Percentiles rank a stretch among this genome's conserved stretches.
Evolutionary conservation across 1,139 yeast species (phyloP).

Genomic region (Yamadazyma dushanensis): DNA sequence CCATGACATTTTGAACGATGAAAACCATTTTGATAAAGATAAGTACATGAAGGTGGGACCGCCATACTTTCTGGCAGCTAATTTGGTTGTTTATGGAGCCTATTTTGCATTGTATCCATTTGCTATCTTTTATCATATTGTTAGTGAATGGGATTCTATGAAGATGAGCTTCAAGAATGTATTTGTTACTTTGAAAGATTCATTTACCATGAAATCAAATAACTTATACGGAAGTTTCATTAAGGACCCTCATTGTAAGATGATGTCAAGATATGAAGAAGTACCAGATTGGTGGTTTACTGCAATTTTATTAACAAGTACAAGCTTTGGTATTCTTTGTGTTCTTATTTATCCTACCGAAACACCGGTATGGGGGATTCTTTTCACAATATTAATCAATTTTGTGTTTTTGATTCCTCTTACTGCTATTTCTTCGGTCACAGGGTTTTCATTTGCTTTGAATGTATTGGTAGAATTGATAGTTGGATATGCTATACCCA

Average conservation of each 20-base stretch:
- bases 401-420: slow-evolving; percentile 55
- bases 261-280: slow-evolving; percentile 56
- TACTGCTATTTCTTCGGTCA: slow-evolving; percentile 49
- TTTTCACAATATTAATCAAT: slow-evolving; percentile 55
- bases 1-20: slow-evolving; percentile 31
- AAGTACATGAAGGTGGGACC: slow-evolving; percentile 39
- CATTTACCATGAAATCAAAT: slow-evolving; percentile 35
- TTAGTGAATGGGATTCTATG: slow-evolving; percentile 48
- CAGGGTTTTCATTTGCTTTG: slow-evolving; percentile 54
- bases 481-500: slow-evolving; percentile 63
- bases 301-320: slow-evolving; percentile 42
- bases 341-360: slow-evolving; percentile 46
- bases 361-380: slow-evolving; percentile 57
- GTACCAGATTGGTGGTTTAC: slow-evolving; percentile 66
- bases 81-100: slow-evolving; percentile 43
- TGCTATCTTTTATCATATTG: slow-evolving; percentile 39
- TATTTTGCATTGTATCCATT: slow-evolving; percentile 44
- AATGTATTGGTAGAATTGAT: slow-evolving; percentile 62
- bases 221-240: slow-evolving; percentile 48
- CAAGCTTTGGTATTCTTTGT: slow-evolving; percentile 47
- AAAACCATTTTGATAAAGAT: slow-evolving; percentile 30
- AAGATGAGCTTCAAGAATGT: slow-evolving; percentile 40
- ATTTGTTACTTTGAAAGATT: slow-evolving; percentile 31
- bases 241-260: slow-evolving; percentile 55
- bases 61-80: slow-evolving; percentile 46